phyloP scores from a whole-genome alignment of 129 eudicot genomes.

The Artemisia argyi region DNA sequence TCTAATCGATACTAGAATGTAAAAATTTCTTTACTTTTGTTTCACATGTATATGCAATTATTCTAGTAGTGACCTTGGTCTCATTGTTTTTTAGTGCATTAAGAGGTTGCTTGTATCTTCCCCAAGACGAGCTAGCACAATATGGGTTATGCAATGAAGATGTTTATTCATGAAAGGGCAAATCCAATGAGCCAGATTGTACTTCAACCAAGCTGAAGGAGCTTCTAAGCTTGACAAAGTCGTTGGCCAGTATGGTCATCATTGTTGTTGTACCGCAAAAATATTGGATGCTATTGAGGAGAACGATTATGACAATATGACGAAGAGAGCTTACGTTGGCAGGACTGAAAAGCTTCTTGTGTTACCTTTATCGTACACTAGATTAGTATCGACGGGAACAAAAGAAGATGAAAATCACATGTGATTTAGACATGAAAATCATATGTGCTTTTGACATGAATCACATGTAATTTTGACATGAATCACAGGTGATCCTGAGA shows the following conservation, averaged over 20 bases:
- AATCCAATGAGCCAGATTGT: conserved; percentile 77
- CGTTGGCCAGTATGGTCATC: conserved; percentile 99
- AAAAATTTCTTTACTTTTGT: background rate
- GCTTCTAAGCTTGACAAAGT: conserved; percentile 78
- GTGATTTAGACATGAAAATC: too few species aligned
- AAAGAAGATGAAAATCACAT: too few species aligned
- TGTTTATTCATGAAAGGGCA: conserved; percentile 78
- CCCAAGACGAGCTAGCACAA: conserved; percentile 83
- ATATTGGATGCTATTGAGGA: conserved; percentile 83
- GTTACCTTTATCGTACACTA: conserved; percentile 74
- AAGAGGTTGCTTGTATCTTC: conserved; percentile 90
- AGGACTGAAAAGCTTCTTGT: conserved; percentile 66
- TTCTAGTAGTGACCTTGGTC: background rate
- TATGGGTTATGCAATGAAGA: conserved; percentile 73
- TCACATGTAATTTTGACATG: too few species aligned
- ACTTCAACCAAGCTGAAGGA: conserved; percentile 72
- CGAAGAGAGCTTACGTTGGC: conserved; percentile 82
- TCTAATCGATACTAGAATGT: too few species aligned
- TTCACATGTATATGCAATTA: background rate
- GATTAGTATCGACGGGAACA: too few species aligned
- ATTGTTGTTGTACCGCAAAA: conserved; percentile 64
- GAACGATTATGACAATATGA: conserved; percentile 77
- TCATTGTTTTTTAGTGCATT: conserved; percentile 46
- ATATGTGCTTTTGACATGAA: too few species aligned
- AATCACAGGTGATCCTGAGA: too few species aligned